Conservation (phyloP, 2,329 filamentous ascomycete species). For the Amesomyces nigricolor region DNA sequence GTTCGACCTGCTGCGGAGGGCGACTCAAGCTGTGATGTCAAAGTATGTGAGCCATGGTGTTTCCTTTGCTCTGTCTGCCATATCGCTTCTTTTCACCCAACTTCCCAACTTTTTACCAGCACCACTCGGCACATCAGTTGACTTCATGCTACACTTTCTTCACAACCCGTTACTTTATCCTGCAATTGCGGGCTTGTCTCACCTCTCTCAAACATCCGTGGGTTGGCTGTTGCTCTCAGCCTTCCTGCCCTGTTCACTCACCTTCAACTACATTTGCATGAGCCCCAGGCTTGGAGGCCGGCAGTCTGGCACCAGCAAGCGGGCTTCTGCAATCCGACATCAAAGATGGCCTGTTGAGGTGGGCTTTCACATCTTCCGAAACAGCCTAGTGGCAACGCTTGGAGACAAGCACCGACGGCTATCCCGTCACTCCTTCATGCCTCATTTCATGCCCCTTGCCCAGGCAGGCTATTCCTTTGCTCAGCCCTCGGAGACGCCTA, state of each 20-base stretch:
- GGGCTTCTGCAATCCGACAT: background rate
- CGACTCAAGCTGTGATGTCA: conserved; percentile 58
- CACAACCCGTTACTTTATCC: too few relatives aligned
- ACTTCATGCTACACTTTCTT: too few relatives aligned
- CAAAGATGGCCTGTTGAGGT: background rate
- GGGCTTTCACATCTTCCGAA: background rate
- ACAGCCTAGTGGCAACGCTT: conserved; percentile 12
- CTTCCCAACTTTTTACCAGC: too few relatives aligned
- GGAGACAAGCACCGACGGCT: conserved; percentile 4
- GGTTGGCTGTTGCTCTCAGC: too few relatives aligned
- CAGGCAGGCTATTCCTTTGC: conserved; percentile 3
- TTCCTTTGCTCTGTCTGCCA: conserved; percentile 10
- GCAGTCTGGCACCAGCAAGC: conserved; percentile 1
- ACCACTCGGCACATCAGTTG: too few relatives aligned
- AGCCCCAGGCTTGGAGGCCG: background rate
- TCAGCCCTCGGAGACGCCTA: background rate
- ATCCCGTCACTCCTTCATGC: conserved; percentile 4
- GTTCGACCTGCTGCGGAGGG: conserved; percentile 53
- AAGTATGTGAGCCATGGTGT: conserved; percentile 42
- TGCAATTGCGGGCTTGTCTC: too few relatives aligned
- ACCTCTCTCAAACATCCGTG: too few relatives aligned
- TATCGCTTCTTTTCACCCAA: too few relatives aligned
- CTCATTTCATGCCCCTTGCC: conserved; percentile 1
- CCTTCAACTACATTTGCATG: background rate
- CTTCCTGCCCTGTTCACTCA: background rate